phyloP scores from a whole-genome alignment of 208 protist genomes.

The Trichomonas tenax region DNA sequence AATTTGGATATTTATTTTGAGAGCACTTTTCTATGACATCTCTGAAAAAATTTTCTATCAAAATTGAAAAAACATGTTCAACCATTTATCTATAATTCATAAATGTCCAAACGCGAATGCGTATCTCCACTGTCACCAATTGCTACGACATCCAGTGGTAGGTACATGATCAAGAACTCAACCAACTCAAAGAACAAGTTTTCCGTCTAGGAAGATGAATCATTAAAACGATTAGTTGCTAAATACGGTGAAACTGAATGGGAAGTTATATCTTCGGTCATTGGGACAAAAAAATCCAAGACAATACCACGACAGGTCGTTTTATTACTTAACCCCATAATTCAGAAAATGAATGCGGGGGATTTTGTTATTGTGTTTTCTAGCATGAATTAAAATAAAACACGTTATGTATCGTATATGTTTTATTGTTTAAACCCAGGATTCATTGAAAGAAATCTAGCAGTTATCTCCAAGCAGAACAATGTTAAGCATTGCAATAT shows the following conservation, averaged over 20 bases:
- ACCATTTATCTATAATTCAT: neutral
- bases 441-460: no score
- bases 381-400: no score
- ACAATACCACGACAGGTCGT: neutral
- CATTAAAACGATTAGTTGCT: neutral
- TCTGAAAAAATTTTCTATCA: neutral
- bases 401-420: no score
- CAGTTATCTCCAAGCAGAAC: no score
- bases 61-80: neutral
- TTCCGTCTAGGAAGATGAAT: neutral
- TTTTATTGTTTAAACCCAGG: no score
- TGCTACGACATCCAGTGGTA: neutral
- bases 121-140: neutral
- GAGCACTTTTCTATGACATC: neutral
- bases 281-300: neutral
- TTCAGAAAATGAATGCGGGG: no score
- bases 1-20: neutral
- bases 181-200: neutral
- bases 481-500: no score
- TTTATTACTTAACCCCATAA: neutral
- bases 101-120: neutral
- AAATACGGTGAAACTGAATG: neutral
- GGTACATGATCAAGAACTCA: neutral
- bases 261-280: neutral
- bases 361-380: no score